Evolutionary conservation across 352 stramenopile species (phyloP).

Genomic region (Thraustotheca clavata): DNA sequence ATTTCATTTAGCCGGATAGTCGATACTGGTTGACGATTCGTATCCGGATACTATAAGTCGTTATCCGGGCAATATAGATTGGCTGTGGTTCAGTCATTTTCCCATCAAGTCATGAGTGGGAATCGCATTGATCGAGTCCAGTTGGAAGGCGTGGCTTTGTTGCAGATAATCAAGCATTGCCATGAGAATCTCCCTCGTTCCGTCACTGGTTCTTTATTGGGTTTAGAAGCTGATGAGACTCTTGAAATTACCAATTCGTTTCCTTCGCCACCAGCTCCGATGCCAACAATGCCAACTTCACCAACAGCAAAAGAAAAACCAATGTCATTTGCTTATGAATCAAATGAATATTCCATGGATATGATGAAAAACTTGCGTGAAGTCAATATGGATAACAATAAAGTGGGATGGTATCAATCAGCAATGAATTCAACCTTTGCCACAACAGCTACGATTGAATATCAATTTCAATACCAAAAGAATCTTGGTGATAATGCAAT

Average conservation of each 20-base stretch:
- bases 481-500: constrained; percentile 95
- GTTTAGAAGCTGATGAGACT: constrained; percentile 85
- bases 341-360: constrained; percentile 96
- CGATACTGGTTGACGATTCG: no score
- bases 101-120: not conserved
- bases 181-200: constrained; percentile 91
- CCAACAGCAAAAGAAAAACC: constrained; percentile 59
- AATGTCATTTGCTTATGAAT: constrained; percentile 48
- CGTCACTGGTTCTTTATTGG: constrained; percentile 94
- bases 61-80: no score
- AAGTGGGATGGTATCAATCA: constrained; percentile 98
- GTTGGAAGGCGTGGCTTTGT: constrained; percentile 75
- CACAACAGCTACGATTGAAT: constrained; percentile 89
- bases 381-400: constrained; percentile 99
- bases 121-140: constrained; percentile 53
- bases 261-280: constrained; percentile 73
- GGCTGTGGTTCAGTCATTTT: constrained; percentile 3
- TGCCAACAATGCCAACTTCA: constrained; percentile 32
- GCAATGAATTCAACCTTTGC: constrained; percentile 96
- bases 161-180: constrained; percentile 98
- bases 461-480: constrained; percentile 96
- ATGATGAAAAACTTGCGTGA: constrained; percentile 99
- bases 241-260: constrained; percentile 98
- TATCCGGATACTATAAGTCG: no score
- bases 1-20: no score